Evolutionary conservation across 495 filamentous ascomycete genomes (phyloP).

Genomic region (Trichodelitschia bisporula): DNA sequence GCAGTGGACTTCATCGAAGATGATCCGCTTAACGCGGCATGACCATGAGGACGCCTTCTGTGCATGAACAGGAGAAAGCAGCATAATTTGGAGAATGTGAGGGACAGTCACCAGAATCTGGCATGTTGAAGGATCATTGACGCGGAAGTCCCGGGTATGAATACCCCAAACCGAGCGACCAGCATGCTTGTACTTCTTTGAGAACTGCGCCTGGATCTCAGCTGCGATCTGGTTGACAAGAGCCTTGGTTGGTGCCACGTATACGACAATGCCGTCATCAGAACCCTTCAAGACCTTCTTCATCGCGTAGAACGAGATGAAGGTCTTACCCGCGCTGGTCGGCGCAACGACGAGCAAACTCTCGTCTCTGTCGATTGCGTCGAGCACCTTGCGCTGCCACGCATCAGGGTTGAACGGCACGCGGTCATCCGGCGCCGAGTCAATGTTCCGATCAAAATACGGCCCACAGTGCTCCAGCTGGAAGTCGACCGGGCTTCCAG

Average conservation of each 20-base stretch:
- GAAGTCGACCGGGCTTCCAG: slow-evolving; percentile 24
- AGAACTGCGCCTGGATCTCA: slow-evolving; percentile 42
- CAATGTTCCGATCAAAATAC: slow-evolving; percentile 48
- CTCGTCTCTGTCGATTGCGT: slow-evolving; percentile 40
- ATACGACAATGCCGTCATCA: slow-evolving; percentile 45
- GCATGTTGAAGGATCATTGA: slow-evolving; percentile 45
- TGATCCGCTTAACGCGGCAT: slow-evolving; percentile 39
- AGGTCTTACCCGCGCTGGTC: slow-evolving; percentile 43
- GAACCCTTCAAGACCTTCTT: slow-evolving; percentile 39
- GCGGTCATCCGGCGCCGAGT: slow-evolving; percentile 36
- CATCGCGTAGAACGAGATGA: slow-evolving; percentile 56
- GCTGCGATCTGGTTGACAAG: slow-evolving; percentile 67
- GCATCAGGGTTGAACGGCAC: slow-evolving; percentile 46
- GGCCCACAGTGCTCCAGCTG: slow-evolving; percentile 43
- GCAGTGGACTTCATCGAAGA: slow-evolving; percentile 67
- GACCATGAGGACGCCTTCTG: slow-evolving; percentile 28
- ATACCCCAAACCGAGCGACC: slow-evolving; percentile 56
- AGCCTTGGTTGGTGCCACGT: slow-evolving; percentile 62
- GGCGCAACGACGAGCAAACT: slow-evolving; percentile 56
- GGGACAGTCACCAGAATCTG: slow-evolving; percentile 59
- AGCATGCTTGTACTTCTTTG: slow-evolving; percentile 27
- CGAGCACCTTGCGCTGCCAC: slow-evolving; percentile 52
- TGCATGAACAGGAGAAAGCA: slow-evolving; percentile 41
- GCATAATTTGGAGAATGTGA: slow-evolving; percentile 56
- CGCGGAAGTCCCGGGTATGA: slow-evolving; percentile 45